Base-by-base conservation (phyloP, 352 stramenopile species). In the Phytophthora chlamydospora region DNA sequence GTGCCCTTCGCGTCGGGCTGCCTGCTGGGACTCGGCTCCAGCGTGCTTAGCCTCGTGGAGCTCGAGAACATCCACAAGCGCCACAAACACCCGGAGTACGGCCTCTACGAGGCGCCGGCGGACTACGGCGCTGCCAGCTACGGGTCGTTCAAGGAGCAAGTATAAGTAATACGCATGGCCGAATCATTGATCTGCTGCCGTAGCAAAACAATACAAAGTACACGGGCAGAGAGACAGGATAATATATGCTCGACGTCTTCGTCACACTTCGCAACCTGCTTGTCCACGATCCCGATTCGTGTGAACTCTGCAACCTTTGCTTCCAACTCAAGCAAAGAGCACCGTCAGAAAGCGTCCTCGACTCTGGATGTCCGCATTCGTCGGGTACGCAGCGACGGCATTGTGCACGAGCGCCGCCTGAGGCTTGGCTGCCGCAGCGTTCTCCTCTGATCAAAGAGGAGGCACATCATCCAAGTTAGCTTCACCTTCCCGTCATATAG, bases 21-120 rank as follows among this genome's bases (percentile, higher is more conserved):
- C 58, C 63, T 89, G 27, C 69, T 91, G 9, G 80, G 80, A 2
- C 68, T 95, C 19, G 69, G 73, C 21, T 85, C 82, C 6, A 82
- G 73, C 45, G 75, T 91, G 14, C 73, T 95, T 14, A 91, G 83
- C 33, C 58, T 95, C 32, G 58, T 88, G 27, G 85, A 95, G 62
- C 71, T 95, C 13, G 75, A 90, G 46, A 77, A 76, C 36, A 90
- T 93, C 40, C 85, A 95, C 73, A 84, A 89, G 64, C 80, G 82
- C 46, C 71, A 90, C 69, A 90, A 89, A 54, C 85, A 95, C 67
- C 86, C 86, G 0, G 86, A 91, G 60, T 95, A 92, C 51, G 84
- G 83, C 8, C 71, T 91, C 53, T 80, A 88, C 50, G 76, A 86
- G 41, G 67, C 64, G 29, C 33, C 73, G 39, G 62, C 62, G 14